These are phyloP conservation scores for Aschersonia sp. DNA, from an alignment of 2,329 filamentous ascomycete genomes.

Conservation along the genomic window DNA sequence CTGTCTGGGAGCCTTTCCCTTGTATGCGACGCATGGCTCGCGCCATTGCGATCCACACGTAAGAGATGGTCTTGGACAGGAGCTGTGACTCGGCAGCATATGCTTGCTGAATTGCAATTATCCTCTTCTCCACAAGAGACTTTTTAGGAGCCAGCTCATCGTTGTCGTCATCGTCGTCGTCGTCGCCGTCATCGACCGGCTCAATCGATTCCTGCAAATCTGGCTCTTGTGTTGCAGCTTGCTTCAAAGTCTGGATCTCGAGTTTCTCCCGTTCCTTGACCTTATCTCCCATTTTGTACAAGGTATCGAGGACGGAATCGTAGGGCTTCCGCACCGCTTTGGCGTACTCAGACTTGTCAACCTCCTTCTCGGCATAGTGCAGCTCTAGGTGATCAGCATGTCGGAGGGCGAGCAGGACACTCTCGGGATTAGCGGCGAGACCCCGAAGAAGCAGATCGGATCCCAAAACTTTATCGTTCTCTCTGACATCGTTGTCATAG, in stretches of 20 bases:
- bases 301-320: conserved; percentile 64
- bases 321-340: conserved; percentile 70
- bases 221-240: conserved; percentile 26
- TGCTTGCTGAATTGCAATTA: conserved; percentile 46
- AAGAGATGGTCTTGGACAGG: conserved; percentile 75
- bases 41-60: conserved; percentile 89
- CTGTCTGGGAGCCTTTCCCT: conserved; percentile 52
- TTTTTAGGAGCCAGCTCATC: conserved; percentile 24
- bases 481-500: conserved; percentile 55
- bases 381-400: conserved; percentile 78
- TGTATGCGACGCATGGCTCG: conserved; percentile 89
- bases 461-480: conserved; percentile 47
- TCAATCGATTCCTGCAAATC: conserved; percentile 23
- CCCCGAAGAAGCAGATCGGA: conserved; percentile 70
- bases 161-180: conserved; percentile 28
- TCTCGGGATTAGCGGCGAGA: conserved; percentile 83
- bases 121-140: conserved; percentile 50
- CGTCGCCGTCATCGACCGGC: conserved; percentile 36
- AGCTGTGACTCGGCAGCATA: conserved; percentile 59
- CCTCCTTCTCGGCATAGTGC: conserved; percentile 62
- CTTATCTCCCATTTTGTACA: conserved; percentile 78
- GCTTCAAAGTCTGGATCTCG: conserved; percentile 42
- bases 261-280: conserved; percentile 47
- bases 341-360: conserved; percentile 62
- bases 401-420: conserved; percentile 77